Evolutionary conservation across 306 rosid species (phyloP).

Genomic region (Phaseolus lunatus): DNA sequence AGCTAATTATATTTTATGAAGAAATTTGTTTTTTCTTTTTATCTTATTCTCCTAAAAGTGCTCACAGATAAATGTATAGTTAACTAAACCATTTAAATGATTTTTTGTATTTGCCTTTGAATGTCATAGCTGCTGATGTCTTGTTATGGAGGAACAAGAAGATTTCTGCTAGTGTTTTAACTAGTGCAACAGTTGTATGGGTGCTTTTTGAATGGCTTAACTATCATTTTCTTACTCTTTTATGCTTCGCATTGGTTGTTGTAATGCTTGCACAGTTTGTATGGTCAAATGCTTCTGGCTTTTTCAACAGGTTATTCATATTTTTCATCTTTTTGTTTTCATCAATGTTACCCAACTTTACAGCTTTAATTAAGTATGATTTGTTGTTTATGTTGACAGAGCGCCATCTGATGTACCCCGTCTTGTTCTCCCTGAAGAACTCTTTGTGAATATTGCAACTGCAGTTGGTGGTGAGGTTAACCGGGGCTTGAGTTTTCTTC

Average conservation of each 20-base stretch:
- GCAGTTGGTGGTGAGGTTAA: constrained; percentile 65
- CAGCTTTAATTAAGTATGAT: neutral
- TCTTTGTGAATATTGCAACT: constrained; percentile 67
- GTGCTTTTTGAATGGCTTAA: constrained; percentile 91
- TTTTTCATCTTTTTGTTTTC: constrained; percentile 32
- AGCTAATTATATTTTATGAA: too few relatives aligned
- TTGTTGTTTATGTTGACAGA: constrained; percentile 52
- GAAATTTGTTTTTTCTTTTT: too few relatives aligned
- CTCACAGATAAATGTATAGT: neutral
- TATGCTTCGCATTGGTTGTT: constrained; percentile 67
- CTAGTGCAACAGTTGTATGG: constrained; percentile 78
- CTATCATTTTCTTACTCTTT: constrained; percentile 73
- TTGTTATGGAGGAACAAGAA: constrained; percentile 97
- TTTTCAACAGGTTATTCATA: constrained; percentile 63
- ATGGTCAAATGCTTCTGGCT: constrained; percentile 82
- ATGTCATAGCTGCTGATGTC: constrained; percentile 79
- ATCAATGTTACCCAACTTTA: constrained; percentile 18
- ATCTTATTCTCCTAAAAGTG: too few relatives aligned
- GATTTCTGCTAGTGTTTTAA: constrained; percentile 83
- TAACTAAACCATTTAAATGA: constrained; percentile 9
- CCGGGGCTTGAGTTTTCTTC: constrained; percentile 63
- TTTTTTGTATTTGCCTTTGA: constrained; percentile 22
- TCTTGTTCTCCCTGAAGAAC: constrained; percentile 64
- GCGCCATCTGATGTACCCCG: constrained; percentile 67
- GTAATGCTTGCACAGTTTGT: constrained; percentile 81